These are phyloP conservation scores for Marasmius fiardii DNA, from an alignment of 1,284 basidiomycete species.

Conservation along the genomic window DNA sequence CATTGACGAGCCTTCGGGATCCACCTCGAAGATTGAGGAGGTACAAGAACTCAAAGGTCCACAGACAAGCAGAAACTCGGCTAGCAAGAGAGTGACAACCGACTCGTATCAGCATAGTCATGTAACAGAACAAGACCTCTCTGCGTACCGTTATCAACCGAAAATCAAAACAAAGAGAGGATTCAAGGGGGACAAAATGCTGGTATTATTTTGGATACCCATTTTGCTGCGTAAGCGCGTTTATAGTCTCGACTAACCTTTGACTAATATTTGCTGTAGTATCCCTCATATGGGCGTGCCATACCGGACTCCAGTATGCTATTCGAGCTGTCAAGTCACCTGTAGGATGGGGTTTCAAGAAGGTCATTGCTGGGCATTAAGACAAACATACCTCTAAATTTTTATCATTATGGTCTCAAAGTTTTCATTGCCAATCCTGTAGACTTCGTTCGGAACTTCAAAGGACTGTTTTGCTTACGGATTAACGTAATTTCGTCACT, in stretches of 20 bases:
- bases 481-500: not conserved
- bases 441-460: not conserved
- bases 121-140: slow-evolving; percentile 61
- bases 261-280: slow-evolving; percentile 37
- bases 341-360: slow-evolving; percentile 39
- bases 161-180: slow-evolving; percentile 64
- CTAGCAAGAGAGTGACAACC: not conserved
- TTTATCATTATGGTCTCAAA: not conserved
- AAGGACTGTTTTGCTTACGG: not conserved
- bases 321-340: slow-evolving; percentile 51
- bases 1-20: slow-evolving; percentile 5
- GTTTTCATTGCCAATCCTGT: not conserved
- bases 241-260: not conserved
- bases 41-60: slow-evolving; percentile 5
- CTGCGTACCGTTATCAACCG: slow-evolving; percentile 64
- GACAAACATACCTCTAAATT: slow-evolving; percentile 5
- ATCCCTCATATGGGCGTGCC: slow-evolving; percentile 64
- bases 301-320: slow-evolving; percentile 54
- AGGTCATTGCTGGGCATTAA: slow-evolving; percentile 33
- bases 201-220: slow-evolving; percentile 92
- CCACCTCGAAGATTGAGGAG: slow-evolving; percentile 16
- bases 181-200: slow-evolving; percentile 82
- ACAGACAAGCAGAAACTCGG: not conserved
- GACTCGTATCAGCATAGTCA: slow-evolving; percentile 18
- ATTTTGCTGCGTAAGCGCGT: slow-evolving; percentile 70